Conservation (phyloP, 352 stramenopile genomes). For the Globisporangium polare region DNA sequence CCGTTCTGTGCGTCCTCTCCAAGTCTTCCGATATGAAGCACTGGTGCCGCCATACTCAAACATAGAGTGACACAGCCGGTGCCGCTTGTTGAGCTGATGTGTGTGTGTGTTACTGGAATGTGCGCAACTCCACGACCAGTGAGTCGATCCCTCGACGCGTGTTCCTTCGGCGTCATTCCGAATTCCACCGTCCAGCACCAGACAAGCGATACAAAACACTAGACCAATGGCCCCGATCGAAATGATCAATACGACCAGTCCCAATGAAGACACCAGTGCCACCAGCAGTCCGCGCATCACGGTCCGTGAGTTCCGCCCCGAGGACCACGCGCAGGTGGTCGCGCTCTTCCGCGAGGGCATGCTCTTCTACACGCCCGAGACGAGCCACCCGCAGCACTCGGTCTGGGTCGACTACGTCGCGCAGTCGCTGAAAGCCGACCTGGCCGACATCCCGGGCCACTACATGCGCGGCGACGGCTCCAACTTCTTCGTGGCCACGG, state of each 20-base stretch:
- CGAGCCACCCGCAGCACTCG: constrained; percentile 1
- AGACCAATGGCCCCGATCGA: not conserved
- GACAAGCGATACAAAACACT: not conserved
- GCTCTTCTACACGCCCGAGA: constrained; percentile 7
- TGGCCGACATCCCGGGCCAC: constrained; percentile 9
- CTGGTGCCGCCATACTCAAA: too few relatives aligned
- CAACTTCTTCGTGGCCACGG: constrained; percentile 11
- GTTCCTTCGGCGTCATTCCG: not conserved
- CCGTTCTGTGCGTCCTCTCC: too few relatives aligned
- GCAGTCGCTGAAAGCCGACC: constrained; percentile 17
- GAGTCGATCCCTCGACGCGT: not conserved
- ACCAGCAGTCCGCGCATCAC: not conserved
- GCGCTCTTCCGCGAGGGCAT: constrained; percentile 21
- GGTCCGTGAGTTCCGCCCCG: constrained; percentile 17
- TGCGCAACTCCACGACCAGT: not conserved
- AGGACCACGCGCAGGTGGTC: constrained; percentile 13
- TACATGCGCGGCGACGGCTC: constrained; percentile 8
- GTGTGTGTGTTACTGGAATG: not conserved
- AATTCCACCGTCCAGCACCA: not conserved
- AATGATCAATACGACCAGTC: too few relatives aligned
- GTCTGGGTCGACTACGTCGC: constrained; percentile 20
- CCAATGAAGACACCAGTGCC: too few relatives aligned
- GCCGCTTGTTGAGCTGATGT: not conserved
- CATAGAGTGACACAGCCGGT: not conserved
- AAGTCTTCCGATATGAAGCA: too few relatives aligned